Conservation (phyloP, 1,284 basidiomycete species). For the Vanrija humicola region DNA sequence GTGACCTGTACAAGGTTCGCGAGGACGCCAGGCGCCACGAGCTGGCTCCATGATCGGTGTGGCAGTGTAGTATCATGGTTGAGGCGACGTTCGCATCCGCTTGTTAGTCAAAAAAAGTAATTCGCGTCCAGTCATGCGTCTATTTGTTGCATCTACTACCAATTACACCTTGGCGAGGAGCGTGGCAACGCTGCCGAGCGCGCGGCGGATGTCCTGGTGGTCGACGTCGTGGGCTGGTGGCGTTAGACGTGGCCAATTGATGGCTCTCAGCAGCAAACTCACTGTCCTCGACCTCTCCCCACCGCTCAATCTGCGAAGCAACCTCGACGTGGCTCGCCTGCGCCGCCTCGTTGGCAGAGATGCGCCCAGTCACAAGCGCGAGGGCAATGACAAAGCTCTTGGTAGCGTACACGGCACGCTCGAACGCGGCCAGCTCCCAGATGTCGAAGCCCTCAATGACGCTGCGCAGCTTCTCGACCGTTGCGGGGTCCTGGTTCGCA, state of each 20-base stretch:
- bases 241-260: conserved; percentile 43
- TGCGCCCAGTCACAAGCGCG: conserved; percentile 69
- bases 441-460: conserved; percentile 63
- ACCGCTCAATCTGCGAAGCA: conserved; percentile 85
- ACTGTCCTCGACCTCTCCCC: conserved; percentile 99
- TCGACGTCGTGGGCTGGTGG: conserved; percentile 78
- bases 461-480: conserved; percentile 59
- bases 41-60: too few relatives aligned
- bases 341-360: conserved; percentile 80
- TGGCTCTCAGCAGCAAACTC: conserved; percentile 47
- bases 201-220: conserved; percentile 84
- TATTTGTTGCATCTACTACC: background rate
- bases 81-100: too few relatives aligned
- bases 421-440: conserved; percentile 90
- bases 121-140: too few relatives aligned
- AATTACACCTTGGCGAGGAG: conserved; percentile 45
- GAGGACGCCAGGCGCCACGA: conserved; percentile 22
- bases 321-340: conserved; percentile 85
- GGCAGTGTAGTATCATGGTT: too few relatives aligned
- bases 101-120: too few relatives aligned
- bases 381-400: conserved; percentile 90
- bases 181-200: conserved; percentile 74
- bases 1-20: conserved; percentile 38
- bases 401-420: conserved; percentile 81
- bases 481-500: conserved; percentile 64